Evolutionary conservation across 176 grass and related monocot genomes (phyloP).

Genomic region (Oryza longistaminata): DNA sequence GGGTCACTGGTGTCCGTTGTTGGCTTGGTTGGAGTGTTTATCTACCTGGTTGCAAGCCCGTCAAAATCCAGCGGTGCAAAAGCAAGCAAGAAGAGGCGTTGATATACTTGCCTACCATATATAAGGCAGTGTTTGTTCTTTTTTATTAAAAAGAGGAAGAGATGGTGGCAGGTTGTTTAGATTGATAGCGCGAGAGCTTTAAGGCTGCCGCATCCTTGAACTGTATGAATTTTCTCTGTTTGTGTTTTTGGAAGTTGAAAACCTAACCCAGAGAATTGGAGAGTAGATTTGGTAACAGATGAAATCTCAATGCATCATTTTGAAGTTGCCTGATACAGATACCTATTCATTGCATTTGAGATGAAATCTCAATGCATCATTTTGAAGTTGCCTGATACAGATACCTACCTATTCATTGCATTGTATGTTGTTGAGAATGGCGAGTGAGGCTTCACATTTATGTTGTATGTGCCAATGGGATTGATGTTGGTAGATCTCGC

Average conservation of each 20-base stretch:
- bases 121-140: neutral
- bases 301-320: neutral
- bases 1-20: conserved; percentile 75
- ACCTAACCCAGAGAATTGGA: neutral
- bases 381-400: too few relatives aligned
- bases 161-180: conserved; percentile 28
- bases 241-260: neutral
- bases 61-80: conserved; percentile 58
- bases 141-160: neutral
- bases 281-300: neutral
- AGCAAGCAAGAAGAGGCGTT: conserved; percentile 86
- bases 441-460: neutral
- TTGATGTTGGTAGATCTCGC: neutral
- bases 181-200: conserved; percentile 12
- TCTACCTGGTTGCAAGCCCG: conserved; percentile 77
- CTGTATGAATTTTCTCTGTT: neutral
- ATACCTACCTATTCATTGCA: neutral
- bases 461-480: neutral
- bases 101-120: conserved; percentile 19
- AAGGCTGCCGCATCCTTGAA: conserved; percentile 15
- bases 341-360: too few relatives aligned
- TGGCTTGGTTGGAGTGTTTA: conserved; percentile 57
- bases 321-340: neutral
- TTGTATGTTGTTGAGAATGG: neutral
- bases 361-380: neutral